These are phyloP conservation scores for Platanus orientalis DNA, from an alignment of 164 flowering plant species.

Conservation along the genomic window DNA sequence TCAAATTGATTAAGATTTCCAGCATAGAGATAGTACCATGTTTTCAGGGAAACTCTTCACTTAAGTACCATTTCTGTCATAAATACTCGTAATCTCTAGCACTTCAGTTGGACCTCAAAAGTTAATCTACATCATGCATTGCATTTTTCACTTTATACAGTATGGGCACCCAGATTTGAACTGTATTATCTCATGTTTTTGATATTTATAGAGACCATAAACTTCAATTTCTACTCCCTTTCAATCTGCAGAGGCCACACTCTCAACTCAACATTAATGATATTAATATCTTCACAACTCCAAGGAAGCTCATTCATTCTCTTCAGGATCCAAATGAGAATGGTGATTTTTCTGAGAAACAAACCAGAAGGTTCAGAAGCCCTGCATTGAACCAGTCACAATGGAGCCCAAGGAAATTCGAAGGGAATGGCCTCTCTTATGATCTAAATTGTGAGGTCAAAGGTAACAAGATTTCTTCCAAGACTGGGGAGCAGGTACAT, in stretches of 20 bases:
- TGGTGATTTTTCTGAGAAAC: conserved; percentile 33
- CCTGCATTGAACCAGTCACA: conserved; percentile 30
- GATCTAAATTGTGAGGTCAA: conserved; percentile 15
- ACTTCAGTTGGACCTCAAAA: neutral
- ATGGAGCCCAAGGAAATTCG: conserved; percentile 34
- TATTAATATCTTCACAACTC: conserved; percentile 54
- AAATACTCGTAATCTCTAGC: neutral
- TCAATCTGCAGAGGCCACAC: conserved; percentile 44
- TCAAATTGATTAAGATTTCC: too few relatives aligned
- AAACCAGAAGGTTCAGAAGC: conserved; percentile 34
- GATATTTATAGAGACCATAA: neutral
- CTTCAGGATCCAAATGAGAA: conserved; percentile 53
- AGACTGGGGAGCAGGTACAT: conserved; percentile 23
- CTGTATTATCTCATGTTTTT: neutral
- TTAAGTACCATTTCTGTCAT: neutral
- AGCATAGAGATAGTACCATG: too few relatives aligned
- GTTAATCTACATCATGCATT: neutral
- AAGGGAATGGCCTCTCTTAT: conserved; percentile 20
- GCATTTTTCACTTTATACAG: neutral
- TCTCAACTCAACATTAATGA: conserved; percentile 49
- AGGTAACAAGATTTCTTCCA: conserved; percentile 14
- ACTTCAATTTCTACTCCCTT: neutral
- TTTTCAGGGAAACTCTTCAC: too few relatives aligned
- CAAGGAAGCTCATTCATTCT: conserved; percentile 73
- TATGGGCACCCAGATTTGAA: neutral